A percentile compares a stretch with the other conserved stretches of the same genome.
Conservation (phyloP, 768 basidiomycete genomes). For the Hericium alpestre region DNA sequence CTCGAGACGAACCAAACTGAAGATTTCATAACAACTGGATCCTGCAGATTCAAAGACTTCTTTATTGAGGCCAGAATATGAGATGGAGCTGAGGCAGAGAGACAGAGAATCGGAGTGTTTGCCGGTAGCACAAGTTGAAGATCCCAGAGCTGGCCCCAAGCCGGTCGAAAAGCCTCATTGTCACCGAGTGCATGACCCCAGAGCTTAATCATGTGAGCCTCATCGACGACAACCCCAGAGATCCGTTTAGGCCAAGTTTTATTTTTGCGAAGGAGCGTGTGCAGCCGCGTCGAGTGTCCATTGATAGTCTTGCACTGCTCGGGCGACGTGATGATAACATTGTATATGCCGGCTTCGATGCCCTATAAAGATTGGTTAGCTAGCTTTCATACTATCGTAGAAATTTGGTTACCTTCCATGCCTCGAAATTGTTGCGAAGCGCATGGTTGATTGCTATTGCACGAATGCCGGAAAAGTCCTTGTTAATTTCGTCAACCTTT, state of each 20-base stretch:
- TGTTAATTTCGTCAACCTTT: not conserved
- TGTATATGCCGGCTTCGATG: not conserved
- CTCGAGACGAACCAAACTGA: no score
- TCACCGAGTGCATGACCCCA: not conserved
- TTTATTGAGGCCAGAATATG: not conserved
- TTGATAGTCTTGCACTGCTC: not conserved
- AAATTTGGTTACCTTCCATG: not conserved
- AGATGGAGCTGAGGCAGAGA: not conserved
- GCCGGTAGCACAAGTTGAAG: not conserved
- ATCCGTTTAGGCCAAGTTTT: not conserved
- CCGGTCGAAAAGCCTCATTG: not conserved
- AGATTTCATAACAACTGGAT: not conserved
- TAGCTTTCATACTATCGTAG: no score
- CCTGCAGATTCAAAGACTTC: not conserved
- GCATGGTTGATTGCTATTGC: not conserved
- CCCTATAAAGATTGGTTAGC: not conserved
- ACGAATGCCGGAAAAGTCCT: not conserved
- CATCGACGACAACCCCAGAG: not conserved
- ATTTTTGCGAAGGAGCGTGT: not conserved
- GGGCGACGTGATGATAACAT: not conserved
- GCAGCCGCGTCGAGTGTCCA: not conserved
- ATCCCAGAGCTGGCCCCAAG: not conserved
- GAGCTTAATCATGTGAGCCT: not conserved
- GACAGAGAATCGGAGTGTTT: not conserved
- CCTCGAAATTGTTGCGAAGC: not conserved